A percentile compares a stretch with the other conserved stretches of the same genome.
phyloP scores from a whole-genome alignment of 495 filamentous ascomycete species.

The Penicillium verhagenii region DNA sequence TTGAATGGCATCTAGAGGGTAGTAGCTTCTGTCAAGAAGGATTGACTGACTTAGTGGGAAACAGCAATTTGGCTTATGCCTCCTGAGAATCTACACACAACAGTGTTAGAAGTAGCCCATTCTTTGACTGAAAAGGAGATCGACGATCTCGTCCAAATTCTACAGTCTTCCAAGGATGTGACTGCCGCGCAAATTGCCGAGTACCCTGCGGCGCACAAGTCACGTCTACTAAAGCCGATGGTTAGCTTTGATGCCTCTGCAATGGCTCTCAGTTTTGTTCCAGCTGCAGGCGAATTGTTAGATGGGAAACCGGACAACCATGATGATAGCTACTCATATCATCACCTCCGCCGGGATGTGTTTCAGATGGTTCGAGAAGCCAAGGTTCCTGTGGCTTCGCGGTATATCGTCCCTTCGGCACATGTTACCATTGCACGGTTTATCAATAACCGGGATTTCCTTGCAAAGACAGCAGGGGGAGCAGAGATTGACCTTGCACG shows the following conservation, averaged over 20 bases:
- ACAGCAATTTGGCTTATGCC: constrained; percentile 86
- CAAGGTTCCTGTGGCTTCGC: constrained; percentile 59
- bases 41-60: background rate
- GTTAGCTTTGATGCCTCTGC: constrained; percentile 77
- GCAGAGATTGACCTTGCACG: constrained; percentile 37
- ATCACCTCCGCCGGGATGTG: constrained; percentile 77
- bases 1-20: background rate
- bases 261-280: constrained; percentile 77
- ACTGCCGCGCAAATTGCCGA: constrained; percentile 49
- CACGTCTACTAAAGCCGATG: constrained; percentile 73
- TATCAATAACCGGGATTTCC: constrained; percentile 53
- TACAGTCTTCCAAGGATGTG: constrained; percentile 45
- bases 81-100: constrained; percentile 68
- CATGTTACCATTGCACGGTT: constrained; percentile 83
- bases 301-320: background rate
- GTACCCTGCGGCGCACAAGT: constrained; percentile 55
- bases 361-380: constrained; percentile 54
- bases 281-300: constrained; percentile 56
- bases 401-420: constrained; percentile 78
- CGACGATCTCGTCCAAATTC: constrained; percentile 19
- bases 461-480: constrained; percentile 25
- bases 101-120: constrained; percentile 38
- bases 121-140: constrained; percentile 19
- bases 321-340: constrained; percentile 70
- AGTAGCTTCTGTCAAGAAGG: no score